Evolutionary conservation across 768 basidiomycete species (phyloP).

Genomic region (Trametes maxima): DNA sequence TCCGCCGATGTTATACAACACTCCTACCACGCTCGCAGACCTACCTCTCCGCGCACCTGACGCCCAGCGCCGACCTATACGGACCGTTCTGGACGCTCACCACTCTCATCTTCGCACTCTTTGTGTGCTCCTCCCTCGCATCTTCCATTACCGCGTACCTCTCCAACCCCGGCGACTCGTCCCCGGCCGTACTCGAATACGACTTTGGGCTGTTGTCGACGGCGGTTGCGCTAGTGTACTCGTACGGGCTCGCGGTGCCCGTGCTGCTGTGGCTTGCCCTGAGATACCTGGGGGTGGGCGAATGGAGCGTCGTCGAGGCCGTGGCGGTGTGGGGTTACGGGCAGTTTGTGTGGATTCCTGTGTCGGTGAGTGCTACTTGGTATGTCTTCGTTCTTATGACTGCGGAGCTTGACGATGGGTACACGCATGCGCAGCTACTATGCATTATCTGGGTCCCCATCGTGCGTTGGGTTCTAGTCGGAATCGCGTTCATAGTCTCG

Average conservation of each 20-base stretch:
- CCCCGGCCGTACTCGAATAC: constrained; percentile 60
- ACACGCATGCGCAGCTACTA: constrained; percentile 52
- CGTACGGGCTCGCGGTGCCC: constrained; percentile 84
- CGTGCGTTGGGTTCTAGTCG: constrained; percentile 80
- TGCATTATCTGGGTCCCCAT: constrained; percentile 86
- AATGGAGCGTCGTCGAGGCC: constrained; percentile 88
- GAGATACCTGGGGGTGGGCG: constrained; percentile 84
- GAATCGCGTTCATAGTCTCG: constrained; percentile 73
- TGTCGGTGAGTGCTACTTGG: constrained; percentile 56
- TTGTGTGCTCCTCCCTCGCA: constrained; percentile 90
- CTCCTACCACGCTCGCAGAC: constrained; percentile 71
- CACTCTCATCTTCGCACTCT: constrained; percentile 90
- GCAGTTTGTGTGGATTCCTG: constrained; percentile 87
- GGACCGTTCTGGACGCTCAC: constrained; percentile 99
- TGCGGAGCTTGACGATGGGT: neutral
- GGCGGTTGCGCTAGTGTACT: constrained; percentile 82
- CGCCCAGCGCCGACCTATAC: constrained; percentile 71
- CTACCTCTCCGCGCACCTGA: constrained; percentile 64
- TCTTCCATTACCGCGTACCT: constrained; percentile 89
- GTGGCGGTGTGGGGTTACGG: constrained; percentile 80
- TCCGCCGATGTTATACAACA: constrained; percentile 76
- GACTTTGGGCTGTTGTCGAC: constrained; percentile 86
- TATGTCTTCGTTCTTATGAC: neutral
- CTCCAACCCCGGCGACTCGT: constrained; percentile 48
- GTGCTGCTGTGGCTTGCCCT: constrained; percentile 82